Percentiles rank a stretch among this genome's conserved stretches.
Evolutionary conservation across 2,329 filamentous ascomycete species (phyloP).

Genomic region (Diaporthe citri): DNA sequence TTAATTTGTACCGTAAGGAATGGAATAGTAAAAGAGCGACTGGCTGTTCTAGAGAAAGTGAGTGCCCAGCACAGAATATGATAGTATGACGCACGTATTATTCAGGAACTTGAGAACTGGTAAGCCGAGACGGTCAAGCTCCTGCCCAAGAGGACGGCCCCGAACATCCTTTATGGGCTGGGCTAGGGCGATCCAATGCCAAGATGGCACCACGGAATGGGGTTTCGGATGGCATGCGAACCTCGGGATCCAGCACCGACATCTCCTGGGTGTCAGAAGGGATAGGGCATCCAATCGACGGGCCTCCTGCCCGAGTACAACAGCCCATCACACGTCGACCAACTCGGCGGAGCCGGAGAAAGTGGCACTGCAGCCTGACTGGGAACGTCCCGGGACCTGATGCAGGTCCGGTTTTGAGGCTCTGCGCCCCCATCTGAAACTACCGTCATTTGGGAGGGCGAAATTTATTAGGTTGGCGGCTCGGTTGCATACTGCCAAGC

Average conservation of each 20-base stretch:
- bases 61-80: conserved; percentile 23
- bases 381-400: conserved; percentile 11
- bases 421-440: conserved; percentile 20
- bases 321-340: not conserved
- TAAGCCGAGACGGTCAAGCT: conserved; percentile 13
- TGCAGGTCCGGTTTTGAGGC: conserved; percentile 28
- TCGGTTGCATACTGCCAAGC: conserved; percentile 28
- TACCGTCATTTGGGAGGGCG: not conserved
- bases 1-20: not conserved
- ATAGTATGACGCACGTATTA: conserved; percentile 22
- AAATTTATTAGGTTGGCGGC: conserved; percentile 9
- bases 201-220: conserved; percentile 7
- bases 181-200: conserved; percentile 22
- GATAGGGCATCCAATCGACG: not conserved
- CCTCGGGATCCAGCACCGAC: not conserved
- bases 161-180: conserved; percentile 18
- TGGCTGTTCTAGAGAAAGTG: not conserved
- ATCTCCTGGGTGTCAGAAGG: conserved; percentile 22
- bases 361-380: conserved; percentile 25
- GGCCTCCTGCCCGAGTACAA: not conserved
- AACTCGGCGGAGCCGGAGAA: conserved; percentile 13
- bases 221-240: conserved; percentile 23
- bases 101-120: conserved; percentile 13
- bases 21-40: conserved; percentile 7
- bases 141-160: conserved; percentile 5